phyloP scores from a whole-genome alignment of 1,139 yeast genomes.

The Diutina catenulata region DNA sequence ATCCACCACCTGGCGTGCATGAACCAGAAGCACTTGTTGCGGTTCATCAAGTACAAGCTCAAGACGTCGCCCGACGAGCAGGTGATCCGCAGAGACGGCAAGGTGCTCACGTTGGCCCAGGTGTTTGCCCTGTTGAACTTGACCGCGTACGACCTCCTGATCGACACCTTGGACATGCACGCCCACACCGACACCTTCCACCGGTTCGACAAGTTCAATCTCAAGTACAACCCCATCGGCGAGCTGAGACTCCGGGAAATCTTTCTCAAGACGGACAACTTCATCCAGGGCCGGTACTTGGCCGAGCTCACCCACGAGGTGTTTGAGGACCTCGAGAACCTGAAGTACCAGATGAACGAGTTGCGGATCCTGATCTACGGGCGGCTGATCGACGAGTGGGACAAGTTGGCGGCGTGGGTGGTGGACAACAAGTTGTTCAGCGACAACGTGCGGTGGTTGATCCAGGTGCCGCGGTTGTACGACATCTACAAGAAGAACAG shows the following conservation, averaged over 20 bases:
- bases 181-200: conserved; percentile 98
- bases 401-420: conserved; percentile 88
- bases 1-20: conserved; percentile 98
- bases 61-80: conserved; percentile 60
- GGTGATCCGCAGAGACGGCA: conserved; percentile 89
- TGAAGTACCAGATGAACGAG: conserved; percentile 96
- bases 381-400: conserved; percentile 86
- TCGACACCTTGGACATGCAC: conserved; percentile 97
- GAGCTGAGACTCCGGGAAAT: conserved; percentile 95
- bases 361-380: conserved; percentile 93
- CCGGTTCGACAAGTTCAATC: conserved; percentile 92
- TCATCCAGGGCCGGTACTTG: conserved; percentile 73
- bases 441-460: conserved; percentile 92
- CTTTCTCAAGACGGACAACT: conserved; percentile 90
- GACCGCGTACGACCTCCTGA: conserved; percentile 88
- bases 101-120: conserved; percentile 71
- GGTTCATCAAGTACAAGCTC: conserved; percentile 74
- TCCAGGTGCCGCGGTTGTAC: conserved; percentile 90
- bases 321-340: conserved; percentile 81
- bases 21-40: conserved; percentile 93
- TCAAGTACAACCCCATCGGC: conserved; percentile 96
- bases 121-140: conserved; percentile 85
- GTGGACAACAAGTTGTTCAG: conserved; percentile 85
- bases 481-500: conserved; percentile 77
- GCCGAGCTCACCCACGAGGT: conserved; percentile 94